Evolutionary conservation across 176 grass and related monocot species (phyloP).

Genomic region (Cenchrus purpureus): DNA sequence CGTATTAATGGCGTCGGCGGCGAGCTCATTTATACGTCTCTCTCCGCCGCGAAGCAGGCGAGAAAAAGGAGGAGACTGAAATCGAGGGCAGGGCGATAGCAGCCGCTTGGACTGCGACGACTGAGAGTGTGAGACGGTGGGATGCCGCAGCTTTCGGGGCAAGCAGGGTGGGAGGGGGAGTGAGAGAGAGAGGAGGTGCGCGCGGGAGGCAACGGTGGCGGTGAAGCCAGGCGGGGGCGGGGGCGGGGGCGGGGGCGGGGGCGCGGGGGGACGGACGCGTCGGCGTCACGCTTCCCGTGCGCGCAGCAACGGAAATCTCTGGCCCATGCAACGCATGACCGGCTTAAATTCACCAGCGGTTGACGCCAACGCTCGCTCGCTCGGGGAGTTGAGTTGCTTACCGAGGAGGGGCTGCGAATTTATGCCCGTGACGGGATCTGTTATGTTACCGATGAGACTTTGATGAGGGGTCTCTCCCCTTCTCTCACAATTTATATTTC

Average conservation of each 20-base stretch:
- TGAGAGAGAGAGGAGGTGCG: background rate
- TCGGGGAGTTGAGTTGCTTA: no score
- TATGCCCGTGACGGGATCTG: slow-evolving; percentile 3
- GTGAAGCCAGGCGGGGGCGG: no score
- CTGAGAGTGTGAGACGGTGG: no score
- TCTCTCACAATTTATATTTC: no score
- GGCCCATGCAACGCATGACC: slow-evolving; percentile 59
- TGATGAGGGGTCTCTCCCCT: no score
- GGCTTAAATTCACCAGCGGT: slow-evolving; percentile 53
- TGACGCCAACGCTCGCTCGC: slow-evolving; percentile 6
- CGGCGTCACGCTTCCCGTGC: slow-evolving; percentile 41
- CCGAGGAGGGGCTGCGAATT: background rate
- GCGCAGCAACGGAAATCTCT: background rate
- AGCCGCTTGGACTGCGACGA: no score
- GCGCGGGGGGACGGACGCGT: background rate
- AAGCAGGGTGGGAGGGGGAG: background rate
- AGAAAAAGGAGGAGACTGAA: background rate
- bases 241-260: no score
- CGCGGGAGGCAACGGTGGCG: background rate
- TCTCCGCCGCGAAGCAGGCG: background rate
- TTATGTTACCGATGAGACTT: no score
- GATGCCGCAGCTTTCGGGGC: slow-evolving; percentile 17
- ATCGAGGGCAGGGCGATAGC: no score
- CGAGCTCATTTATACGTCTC: slow-evolving; percentile 60
- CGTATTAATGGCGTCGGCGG: slow-evolving; percentile 54